These are phyloP conservation scores for Circinella minor DNA, from an alignment of 371 early-diverging fungal species.

Conservation along the genomic window DNA sequence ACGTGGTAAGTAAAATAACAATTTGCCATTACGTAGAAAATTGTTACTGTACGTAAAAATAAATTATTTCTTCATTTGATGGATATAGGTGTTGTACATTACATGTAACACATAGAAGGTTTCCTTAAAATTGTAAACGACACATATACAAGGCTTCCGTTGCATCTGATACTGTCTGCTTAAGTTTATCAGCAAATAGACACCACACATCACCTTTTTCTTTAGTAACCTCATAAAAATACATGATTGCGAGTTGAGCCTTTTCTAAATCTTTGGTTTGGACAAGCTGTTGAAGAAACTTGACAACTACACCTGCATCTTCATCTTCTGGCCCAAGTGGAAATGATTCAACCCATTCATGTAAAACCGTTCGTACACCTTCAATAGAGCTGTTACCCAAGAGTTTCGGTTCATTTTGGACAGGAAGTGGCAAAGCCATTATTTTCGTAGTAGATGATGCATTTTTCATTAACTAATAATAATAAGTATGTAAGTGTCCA, in stretches of 20 bases:
- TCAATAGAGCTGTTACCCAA: constrained; percentile 33
- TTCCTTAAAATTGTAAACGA: background rate
- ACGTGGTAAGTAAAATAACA: no score
- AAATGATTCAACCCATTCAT: constrained; percentile 33
- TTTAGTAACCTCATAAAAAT: constrained; percentile 24
- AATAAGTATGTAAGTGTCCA: background rate
- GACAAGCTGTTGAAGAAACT: constrained; percentile 35
- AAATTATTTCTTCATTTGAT: no score
- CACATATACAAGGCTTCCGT: background rate
- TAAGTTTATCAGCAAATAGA: background rate
- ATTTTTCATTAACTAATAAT: constrained; percentile 6
- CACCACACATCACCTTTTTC: constrained; percentile 2
- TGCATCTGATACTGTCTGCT: constrained; percentile 1
- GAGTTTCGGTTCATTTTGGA: constrained; percentile 23
- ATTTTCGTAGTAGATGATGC: background rate
- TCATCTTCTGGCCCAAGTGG: constrained; percentile 38
- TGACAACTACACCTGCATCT: constrained; percentile 34
- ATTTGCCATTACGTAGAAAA: no score
- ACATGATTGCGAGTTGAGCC: constrained; percentile 32
- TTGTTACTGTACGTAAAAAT: no score
- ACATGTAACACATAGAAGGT: no score
- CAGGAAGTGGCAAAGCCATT: background rate
- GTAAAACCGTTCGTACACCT: constrained; percentile 31
- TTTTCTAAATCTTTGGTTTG: constrained; percentile 35
- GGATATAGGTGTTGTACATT: no score